These are phyloP conservation scores for Rhodotorula diobovata DNA, from an alignment of 768 basidiomycete species.

Conservation along the genomic window DNA sequence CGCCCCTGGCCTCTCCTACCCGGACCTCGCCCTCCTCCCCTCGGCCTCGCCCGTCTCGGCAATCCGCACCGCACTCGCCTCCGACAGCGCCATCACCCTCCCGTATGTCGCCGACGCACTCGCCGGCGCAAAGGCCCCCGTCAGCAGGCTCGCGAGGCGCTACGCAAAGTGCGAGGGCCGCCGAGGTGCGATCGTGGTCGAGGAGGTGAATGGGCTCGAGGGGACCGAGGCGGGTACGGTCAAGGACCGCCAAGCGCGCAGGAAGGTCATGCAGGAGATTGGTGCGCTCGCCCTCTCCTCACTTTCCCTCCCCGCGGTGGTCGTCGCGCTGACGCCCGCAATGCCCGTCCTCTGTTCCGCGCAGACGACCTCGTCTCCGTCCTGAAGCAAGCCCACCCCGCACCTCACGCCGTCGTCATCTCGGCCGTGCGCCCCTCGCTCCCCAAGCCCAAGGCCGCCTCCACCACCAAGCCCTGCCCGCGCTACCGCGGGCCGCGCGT, in stretches of 20 bases:
- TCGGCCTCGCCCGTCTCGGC: not conserved
- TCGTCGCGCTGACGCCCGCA: not conserved
- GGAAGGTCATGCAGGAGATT: not conserved
- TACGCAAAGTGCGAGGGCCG: conserved; percentile 10
- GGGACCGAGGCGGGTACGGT: not conserved
- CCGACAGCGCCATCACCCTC: not conserved
- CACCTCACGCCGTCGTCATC: conserved; percentile 23
- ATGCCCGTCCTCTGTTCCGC: too few species aligned
- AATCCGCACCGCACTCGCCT: not conserved
- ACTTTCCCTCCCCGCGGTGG: not conserved
- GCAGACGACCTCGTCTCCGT: conserved; percentile 3
- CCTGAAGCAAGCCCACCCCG: not conserved
- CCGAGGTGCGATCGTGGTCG: not conserved
- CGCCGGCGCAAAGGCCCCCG: not conserved
- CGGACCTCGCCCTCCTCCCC: conserved; percentile 33
- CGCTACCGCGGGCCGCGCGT: not conserved
- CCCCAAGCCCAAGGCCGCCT: not conserved
- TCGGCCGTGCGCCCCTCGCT: conserved; percentile 15
- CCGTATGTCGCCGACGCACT: conserved; percentile 6
- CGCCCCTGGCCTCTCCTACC: conserved; percentile 25
- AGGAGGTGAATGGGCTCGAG: not conserved
- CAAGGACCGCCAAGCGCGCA: not conserved
- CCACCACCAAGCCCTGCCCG: too few species aligned
- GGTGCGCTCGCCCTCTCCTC: conserved; percentile 1
- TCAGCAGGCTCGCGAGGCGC: not conserved